phyloP scores from a whole-genome alignment of 208 protist species.

The Trypanosoma rangeli region DNA sequence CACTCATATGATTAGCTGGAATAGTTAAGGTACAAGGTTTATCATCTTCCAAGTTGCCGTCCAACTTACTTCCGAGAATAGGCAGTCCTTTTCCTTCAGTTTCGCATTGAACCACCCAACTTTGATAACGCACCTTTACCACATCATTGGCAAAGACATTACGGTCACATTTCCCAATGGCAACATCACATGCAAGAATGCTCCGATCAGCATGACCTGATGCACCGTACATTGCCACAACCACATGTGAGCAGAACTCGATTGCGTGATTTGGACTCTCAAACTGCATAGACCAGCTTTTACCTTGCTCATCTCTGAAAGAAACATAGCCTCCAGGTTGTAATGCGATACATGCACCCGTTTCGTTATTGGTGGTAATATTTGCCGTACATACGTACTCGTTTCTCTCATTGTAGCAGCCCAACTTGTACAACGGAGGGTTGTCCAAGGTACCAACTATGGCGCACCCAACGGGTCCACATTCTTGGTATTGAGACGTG shows the following conservation, averaged over 20 bases:
- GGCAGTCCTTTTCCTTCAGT: slow-evolving; percentile 31
- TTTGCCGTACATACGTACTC: slow-evolving; percentile 69
- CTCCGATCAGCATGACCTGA: slow-evolving; percentile 54
- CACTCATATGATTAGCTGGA: slow-evolving; percentile 62
- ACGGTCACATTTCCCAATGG: slow-evolving; percentile 39
- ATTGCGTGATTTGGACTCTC: slow-evolving; percentile 38
- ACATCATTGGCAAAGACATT: slow-evolving; percentile 58
- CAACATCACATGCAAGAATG: slow-evolving; percentile 57
- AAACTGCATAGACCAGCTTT: slow-evolving; percentile 69
- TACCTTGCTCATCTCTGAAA: slow-evolving; percentile 70
- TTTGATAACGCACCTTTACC: slow-evolving; percentile 52
- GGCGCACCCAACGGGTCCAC: slow-evolving; percentile 52
- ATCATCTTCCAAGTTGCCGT: slow-evolving; percentile 42
- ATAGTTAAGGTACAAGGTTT: slow-evolving; percentile 42
- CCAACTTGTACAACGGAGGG: slow-evolving; percentile 58
- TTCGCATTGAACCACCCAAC: slow-evolving; percentile 61
- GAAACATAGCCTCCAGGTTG: slow-evolving; percentile 55
- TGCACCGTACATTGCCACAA: slow-evolving; percentile 69
- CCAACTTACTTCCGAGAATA: slow-evolving; percentile 63
- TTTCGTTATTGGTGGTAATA: slow-evolving; percentile 70
- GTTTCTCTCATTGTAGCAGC: slow-evolving; percentile 68
- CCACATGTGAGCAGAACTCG: slow-evolving; percentile 58
- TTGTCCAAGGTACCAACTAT: slow-evolving; percentile 51
- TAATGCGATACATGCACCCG: slow-evolving; percentile 52
- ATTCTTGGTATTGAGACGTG: slow-evolving; percentile 50